Base-by-base conservation (phyloP, 805 yeast genomes). In the Candida montana region DNA sequence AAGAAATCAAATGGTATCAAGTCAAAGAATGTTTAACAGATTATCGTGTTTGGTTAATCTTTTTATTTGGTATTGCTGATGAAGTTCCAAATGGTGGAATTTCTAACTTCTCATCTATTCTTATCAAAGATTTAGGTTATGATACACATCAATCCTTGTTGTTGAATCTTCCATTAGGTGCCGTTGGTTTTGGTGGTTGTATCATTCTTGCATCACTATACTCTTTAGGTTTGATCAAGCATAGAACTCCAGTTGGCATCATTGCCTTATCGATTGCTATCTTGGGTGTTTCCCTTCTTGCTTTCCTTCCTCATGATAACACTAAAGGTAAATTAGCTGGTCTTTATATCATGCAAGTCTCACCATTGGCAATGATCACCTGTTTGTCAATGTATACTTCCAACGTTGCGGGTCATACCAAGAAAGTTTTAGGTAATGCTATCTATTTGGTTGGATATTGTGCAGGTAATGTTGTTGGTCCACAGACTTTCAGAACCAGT, bases 401-500 rank as follows among this genome's bases (percentile, higher is more conserved):
- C 13, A 50, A 50, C 20, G 32, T 41, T 18, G 37, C 36, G 7
- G 48, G 48, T 31, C 44, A 75, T 42, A 77, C 84, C 26, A 79
- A 78, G 61, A 76, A 75, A 54, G 58, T 66, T 35, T 63, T 72
- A 2, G 69, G 64, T 2, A 73, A 67, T 51, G 72, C 76, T 2
- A 48, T 71, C 24, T 57, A 63, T 43, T 63, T 77, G 31, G 53
- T 77, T 37, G 74, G 72, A 5, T 75, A 69, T 57, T 71, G 78
- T 54, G 71, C 65, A 8, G 83, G 83, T 18, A 78, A 76, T 52
- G 59, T 74, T 36, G 59, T 68, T 37, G 83, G 83, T 3, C 80
- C 82, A 2, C 79, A 74, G 46, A 63, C 76, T 4, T 75, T 74
- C 50, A 55, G 59, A 33, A 57, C 58, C 0, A 43, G 39, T 3